Base-by-base conservation (phyloP, 2,329 filamentous ascomycete species). In the Penicillium expansum region DNA sequence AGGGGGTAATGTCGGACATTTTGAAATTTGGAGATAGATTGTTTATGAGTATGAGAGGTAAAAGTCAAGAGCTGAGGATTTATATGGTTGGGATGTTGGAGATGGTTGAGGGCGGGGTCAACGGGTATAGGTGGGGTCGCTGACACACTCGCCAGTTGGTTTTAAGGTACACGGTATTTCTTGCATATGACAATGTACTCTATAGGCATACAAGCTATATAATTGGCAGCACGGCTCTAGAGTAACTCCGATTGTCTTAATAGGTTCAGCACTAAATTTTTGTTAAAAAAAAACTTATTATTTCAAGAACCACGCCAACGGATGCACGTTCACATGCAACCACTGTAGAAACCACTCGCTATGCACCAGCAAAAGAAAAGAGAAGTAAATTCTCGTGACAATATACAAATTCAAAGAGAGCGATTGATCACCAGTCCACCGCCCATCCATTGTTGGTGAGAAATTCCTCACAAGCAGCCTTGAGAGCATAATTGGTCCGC, bases 391-490 rank as follows among this genome's bases (percentile, higher is more conserved):
- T 9, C 11, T 7, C 5, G 11, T 14, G 14, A 8, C 10, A 38
- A 52, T 39, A 14, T 45, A 52, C 48, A 55, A 16, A 11, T 11
- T 35, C 4, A n/a, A 35, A 13, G 29, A 52, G 35, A 43, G 8
- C 55, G 39, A 42, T 8, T 18, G 32, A 50, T 69, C 64, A 96
- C 88, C 90, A 97, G 71, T 97, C 92, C 38, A 90, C 92, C 0
- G 92, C 91, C 90, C 94, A 96, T 10, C 91, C 92, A 67, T 96
- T 97, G 64, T 90, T 80, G 29, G 89, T 83, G 57, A 97, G 77
- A 67, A 96, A 97, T 64, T 94, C 90, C 44, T 90, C 86, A 69
- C 91, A 95, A 0, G 91, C 93, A 52, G 90, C 83, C 71, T 87
- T 91, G 56, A 97, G 79, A 0, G 83, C 88, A 43, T 95, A 80